Base-by-base conservation (phyloP, 306 rosid genomes). In the Cucurbita pepo region DNA sequence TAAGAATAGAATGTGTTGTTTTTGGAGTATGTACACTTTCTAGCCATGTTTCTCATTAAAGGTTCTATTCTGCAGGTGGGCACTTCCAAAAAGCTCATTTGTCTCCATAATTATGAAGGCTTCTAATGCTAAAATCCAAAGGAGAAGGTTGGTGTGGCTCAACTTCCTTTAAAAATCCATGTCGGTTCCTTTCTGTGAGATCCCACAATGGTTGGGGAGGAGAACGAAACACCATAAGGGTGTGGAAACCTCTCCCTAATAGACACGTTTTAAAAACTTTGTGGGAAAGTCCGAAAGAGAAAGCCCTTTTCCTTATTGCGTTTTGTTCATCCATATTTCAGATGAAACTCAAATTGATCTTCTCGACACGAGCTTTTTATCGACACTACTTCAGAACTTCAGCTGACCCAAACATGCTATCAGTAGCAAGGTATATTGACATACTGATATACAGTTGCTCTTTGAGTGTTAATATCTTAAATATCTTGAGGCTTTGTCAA, bases 11-110 rank as follows among this genome's bases (percentile, higher is more conserved):
- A 74, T 74, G 55, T 59, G 63, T 77, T 73, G 58, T 50, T 50
- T 50, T 50, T 30, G 58, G 45, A 15, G 71, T 51, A n/a, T 38
- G 60, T 75, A 13, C 72, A 77, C 70, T 78, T 81, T 72, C 50
- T 53, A 69, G 78, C 75, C 74, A 75, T 70, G 61, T 74, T 74
- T 87, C 77, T 78, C 61, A 66, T 81, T 86, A 73, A 86, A 83
- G 83, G 36, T 76, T 77, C 66, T 76, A 78, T 78, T 77, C 25
- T 79, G 85, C 81, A 88, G 91, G 88, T 86, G 85, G 89, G 76
- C 84, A 75, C 82, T 77, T 44, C 83, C 81, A 52, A 78, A 56
- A 76, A 80, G 76, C 78, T 76, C 64, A 82, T 78, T 66, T 69
- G 83, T 83, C 87, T 82, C 81, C 77, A 69, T 78, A 72, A 36